Evolutionary conservation across 208 protist genomes (phyloP).

Genomic region (Borovskyia barvae): DNA sequence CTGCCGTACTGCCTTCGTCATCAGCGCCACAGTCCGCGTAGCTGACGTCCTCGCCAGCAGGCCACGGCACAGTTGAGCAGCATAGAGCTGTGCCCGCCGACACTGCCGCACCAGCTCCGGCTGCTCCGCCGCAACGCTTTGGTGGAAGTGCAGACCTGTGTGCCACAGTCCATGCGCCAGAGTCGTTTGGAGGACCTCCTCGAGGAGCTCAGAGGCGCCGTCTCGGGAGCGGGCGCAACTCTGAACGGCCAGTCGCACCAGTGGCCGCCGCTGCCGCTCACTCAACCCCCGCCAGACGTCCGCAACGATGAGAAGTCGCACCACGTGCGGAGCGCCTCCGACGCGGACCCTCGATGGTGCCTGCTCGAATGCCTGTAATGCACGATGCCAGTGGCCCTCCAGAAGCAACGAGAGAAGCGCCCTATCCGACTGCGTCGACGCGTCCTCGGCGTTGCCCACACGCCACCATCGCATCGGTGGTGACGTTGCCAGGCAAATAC

Average conservation of each 20-base stretch:
- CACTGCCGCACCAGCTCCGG: conserved; percentile 42
- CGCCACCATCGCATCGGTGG: no score
- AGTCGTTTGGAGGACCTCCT: conserved; percentile 44
- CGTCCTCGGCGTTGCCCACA: neutral
- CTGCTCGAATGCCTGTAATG: conserved; percentile 30
- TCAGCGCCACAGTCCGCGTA: conserved; percentile 37
- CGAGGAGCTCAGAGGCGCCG: conserved; percentile 23
- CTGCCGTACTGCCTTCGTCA: conserved; percentile 31
- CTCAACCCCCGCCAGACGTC: conserved; percentile 48
- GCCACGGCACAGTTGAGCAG: conserved; percentile 38
- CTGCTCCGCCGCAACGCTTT: conserved; percentile 43
- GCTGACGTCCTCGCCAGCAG: conserved; percentile 45
- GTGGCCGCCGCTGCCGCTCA: conserved; percentile 27
- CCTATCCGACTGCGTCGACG: conserved; percentile 10
- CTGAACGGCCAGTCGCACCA: conserved; percentile 47
- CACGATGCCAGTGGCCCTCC: conserved; percentile 47
- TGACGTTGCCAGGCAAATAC: no score
- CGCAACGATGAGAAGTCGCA: conserved; percentile 47
- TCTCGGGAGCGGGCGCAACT: conserved; percentile 14
- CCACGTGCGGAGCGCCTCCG: conserved; percentile 50
- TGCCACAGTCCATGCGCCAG: conserved; percentile 58
- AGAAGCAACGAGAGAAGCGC: conserved; percentile 48
- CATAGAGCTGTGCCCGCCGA: conserved; percentile 40
- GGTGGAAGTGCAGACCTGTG: conserved; percentile 58
- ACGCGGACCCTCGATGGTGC: conserved; percentile 36